phyloP scores from a whole-genome alignment of 2,329 filamentous ascomycete species.

The Ceratocystis variospora region DNA sequence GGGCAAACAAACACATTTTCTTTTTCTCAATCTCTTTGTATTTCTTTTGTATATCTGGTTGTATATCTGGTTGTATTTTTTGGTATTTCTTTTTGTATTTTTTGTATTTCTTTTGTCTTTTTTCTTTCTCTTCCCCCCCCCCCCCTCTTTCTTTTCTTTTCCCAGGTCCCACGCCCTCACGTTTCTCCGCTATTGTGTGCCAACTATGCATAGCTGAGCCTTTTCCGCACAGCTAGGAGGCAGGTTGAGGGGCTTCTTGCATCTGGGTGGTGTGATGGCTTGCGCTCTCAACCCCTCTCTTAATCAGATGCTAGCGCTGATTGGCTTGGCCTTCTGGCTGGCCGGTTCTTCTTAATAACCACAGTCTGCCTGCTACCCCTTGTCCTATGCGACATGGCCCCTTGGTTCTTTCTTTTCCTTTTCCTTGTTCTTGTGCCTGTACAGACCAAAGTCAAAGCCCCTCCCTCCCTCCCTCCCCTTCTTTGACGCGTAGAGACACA shows the following conservation, averaged over 20 bases:
- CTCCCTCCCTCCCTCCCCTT: neutral
- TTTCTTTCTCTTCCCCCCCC: neutral
- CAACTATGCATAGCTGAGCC: neutral
- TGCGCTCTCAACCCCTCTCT: neutral
- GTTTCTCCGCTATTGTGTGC: neutral
- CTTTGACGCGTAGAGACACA: conserved; percentile 5
- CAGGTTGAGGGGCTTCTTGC: neutral
- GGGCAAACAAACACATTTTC: neutral
- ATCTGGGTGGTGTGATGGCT: neutral
- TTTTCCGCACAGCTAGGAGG: neutral
- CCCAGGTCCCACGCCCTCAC: too few relatives aligned
- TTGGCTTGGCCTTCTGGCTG: neutral
- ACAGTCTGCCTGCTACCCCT: neutral
- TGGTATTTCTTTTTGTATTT: neutral
- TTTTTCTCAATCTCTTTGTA: neutral
- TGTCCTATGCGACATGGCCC: neutral
- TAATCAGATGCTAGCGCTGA: neutral
- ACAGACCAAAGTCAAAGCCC: neutral
- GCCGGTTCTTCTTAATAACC: neutral
- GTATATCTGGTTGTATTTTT: too few relatives aligned
- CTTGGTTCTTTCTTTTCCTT: neutral
- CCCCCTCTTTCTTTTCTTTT: too few relatives aligned
- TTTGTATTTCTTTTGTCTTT: neutral
- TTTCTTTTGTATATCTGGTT: too few relatives aligned
- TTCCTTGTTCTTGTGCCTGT: neutral